Base-by-base conservation (phyloP, 2,329 filamentous ascomycete species). In the Diaporthe destruens region DNA sequence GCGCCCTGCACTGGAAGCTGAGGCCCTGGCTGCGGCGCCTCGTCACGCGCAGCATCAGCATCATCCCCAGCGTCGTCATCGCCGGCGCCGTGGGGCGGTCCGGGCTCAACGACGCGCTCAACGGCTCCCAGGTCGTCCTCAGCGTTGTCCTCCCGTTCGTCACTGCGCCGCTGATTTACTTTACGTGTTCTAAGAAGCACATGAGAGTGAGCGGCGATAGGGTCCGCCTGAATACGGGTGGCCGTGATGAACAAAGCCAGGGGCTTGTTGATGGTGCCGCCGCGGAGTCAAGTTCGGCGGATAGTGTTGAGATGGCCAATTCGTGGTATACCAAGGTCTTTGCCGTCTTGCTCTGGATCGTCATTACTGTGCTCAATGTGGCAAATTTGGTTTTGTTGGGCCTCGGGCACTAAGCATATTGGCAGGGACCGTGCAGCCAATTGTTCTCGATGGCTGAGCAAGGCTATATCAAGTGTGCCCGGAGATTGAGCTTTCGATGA, bases 311-410 rank as follows among this genome's bases (percentile, higher is more conserved):
- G 2, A 51, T 51, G 47, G 47, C 9, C n/a, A 51, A 51, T 25
- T 23, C 47, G 47, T 51, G 47, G 47, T 51, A 51, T 14, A 25
- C n/a, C n/a, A 51, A 23, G 9, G 11, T 51, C n/a, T 51, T 51
- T 25, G 47, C 47, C 12, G 16, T 75, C 47, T 51, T 51, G 6
- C 87, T 93, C 47, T 93, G 91, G 91, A 69, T 87, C 3, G 80
- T 92, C 25, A 91, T 93, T 77, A 87, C 88, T 2, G 82, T 92
- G n/a, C 91, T 93, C 90, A 93, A 93, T 79, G 84, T 92, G 36
- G 89, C 91, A 3, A 84, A 91, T 73, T 79, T 93, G 75, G 91
- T 51, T 7, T 79, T 93, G 3, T 76, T 91, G 78, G 90, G 90
- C 42, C 51, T 71, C 5, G 25, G 74, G 69, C 12, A 69, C 39